phyloP scores from a whole-genome alignment of 768 basidiomycete species.

The Pisolithus sp. region DNA sequence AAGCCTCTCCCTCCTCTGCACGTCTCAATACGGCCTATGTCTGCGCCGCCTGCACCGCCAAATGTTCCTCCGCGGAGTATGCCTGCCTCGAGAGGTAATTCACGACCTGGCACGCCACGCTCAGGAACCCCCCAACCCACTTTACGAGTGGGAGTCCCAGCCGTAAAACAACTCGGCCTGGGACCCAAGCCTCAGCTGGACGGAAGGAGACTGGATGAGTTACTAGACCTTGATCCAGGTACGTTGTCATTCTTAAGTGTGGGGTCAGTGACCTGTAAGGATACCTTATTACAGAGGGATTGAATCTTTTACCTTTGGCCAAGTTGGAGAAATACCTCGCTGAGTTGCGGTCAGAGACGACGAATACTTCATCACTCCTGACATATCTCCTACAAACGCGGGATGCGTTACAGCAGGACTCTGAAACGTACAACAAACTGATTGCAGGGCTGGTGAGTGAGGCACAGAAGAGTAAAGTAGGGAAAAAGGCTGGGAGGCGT shows the following conservation, averaged over 20 bases:
- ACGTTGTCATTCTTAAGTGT: slow-evolving; percentile 12
- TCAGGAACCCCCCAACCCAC: slow-evolving; percentile 41
- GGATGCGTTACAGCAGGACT: slow-evolving; percentile 80
- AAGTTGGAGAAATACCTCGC: slow-evolving; percentile 61
- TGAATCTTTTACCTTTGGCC: slow-evolving; percentile 64
- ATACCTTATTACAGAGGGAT: slow-evolving; percentile 43
- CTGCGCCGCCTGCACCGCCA: slow-evolving; percentile 65
- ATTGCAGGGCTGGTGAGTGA: slow-evolving; percentile 92
- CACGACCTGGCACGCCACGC: slow-evolving; percentile 47
- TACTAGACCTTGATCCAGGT: slow-evolving; percentile 69
- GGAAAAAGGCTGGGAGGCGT: slow-evolving; percentile 47
- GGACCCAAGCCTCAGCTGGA: slow-evolving; percentile 78
- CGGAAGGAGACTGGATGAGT: slow-evolving; percentile 51
- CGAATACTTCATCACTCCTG: slow-evolving; percentile 66
- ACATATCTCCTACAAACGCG: slow-evolving; percentile 78
- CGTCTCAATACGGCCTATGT: slow-evolving; percentile 76
- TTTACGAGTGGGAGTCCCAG: slow-evolving; percentile 23
- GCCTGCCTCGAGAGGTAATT: slow-evolving; percentile 33
- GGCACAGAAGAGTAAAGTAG: slow-evolving; percentile 76
- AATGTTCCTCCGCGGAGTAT: slow-evolving; percentile 28
- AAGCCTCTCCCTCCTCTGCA: slow-evolving; percentile 73
- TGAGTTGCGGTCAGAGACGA: slow-evolving; percentile 66
- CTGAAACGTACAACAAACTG: slow-evolving; percentile 82
- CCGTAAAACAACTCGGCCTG: slow-evolving; percentile 41
- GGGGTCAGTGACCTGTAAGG: slow-evolving; percentile 1